A percentile compares a stretch with the other conserved stretches of the same genome.
Conservation (phyloP, 345 rosid genomes). For the Noccaea bulbosa region DNA sequence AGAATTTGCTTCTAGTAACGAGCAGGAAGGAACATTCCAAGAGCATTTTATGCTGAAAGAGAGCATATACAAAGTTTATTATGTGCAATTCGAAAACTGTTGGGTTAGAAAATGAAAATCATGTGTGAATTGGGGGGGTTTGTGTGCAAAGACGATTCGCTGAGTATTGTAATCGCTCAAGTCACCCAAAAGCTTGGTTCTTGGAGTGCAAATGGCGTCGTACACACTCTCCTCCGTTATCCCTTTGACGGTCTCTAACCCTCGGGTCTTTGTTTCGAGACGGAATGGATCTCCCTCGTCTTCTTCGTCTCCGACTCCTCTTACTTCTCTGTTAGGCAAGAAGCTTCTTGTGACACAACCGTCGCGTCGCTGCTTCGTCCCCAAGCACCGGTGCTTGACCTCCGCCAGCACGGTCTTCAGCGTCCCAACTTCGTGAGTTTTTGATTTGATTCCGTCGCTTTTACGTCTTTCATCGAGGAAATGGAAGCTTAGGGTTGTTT, state of each 20-base stretch:
- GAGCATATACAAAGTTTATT: too few relatives aligned
- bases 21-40: too few relatives aligned
- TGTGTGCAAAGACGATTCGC: neutral
- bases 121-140: constrained; percentile 6
- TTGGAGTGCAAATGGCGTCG: constrained; percentile 53
- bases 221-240: constrained; percentile 54
- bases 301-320: constrained; percentile 37
- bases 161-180: neutral
- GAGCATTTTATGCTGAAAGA: too few relatives aligned
- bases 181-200: neutral
- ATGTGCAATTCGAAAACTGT: neutral
- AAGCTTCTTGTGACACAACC: constrained; percentile 48
- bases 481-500: constrained; percentile 30
- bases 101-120: neutral
- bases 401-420: constrained; percentile 56
- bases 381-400: constrained; percentile 46
- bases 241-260: constrained; percentile 47
- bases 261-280: constrained; percentile 37
- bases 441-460: neutral
- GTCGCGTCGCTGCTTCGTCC: constrained; percentile 40
- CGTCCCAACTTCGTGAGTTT: constrained; percentile 67
- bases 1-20: neutral
- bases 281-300: constrained; percentile 15
- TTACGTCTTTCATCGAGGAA: neutral
- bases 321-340: constrained; percentile 50